Evolutionary conservation across 306 rosid genomes (phyloP).

Genomic region (Lithocarpus polystachyus): DNA sequence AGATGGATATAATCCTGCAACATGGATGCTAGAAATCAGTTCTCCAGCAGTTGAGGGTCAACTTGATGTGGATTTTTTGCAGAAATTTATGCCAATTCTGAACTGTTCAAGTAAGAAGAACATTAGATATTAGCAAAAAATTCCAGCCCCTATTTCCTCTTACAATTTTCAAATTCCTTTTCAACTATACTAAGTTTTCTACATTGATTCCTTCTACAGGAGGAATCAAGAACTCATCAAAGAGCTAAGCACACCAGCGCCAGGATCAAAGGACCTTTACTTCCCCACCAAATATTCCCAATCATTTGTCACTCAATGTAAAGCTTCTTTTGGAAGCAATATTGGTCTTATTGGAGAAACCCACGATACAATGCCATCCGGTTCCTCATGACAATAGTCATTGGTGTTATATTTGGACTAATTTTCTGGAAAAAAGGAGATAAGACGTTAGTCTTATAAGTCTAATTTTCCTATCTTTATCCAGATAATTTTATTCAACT

Average conservation of each 20-base stretch:
- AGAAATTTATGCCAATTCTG: slow-evolving; percentile 41
- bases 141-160: background rate
- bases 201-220: slow-evolving; percentile 24
- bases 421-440: slow-evolving; percentile 40
- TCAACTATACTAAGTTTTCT: background rate
- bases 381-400: slow-evolving; percentile 21
- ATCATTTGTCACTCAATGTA: slow-evolving; percentile 36
- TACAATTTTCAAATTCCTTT: background rate
- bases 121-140: background rate
- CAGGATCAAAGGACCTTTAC: slow-evolving; percentile 39
- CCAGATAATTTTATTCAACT: background rate
- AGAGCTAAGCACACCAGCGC: slow-evolving; percentile 36
- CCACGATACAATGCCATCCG: slow-evolving; percentile 38
- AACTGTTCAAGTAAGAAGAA: slow-evolving; percentile 38
- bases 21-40: slow-evolving; percentile 50
- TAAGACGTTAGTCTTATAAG: slow-evolving; percentile 27
- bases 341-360: slow-evolving; percentile 54
- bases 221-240: slow-evolving; percentile 38
- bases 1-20: slow-evolving; percentile 48
- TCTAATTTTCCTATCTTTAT: slow-evolving; percentile 1
- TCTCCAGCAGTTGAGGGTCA: slow-evolving; percentile 34
- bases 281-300: slow-evolving; percentile 40
- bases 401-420: slow-evolving; percentile 43
- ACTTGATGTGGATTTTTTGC: slow-evolving; percentile 44
- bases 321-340: slow-evolving; percentile 46